Conservation (phyloP, 306 rosid genomes). For the Medicago lupulina region DNA sequence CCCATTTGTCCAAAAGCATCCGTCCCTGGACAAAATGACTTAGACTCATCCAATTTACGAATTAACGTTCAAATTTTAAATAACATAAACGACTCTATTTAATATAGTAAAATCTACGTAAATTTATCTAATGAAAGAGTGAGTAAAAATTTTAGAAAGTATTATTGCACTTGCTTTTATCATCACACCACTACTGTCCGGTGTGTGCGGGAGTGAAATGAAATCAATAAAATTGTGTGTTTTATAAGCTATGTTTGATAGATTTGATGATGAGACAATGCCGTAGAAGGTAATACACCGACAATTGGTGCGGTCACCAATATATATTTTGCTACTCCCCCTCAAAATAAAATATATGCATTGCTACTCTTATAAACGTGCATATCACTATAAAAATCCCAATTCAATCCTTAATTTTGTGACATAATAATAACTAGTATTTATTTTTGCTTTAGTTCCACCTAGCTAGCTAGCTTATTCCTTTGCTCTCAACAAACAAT, state of each 20-base stretch:
- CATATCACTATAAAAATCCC: not conserved
- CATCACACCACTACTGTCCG: not conserved
- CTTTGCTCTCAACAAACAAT: not conserved
- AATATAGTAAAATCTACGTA: no score
- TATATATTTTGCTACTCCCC: not conserved
- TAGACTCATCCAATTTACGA: no score
- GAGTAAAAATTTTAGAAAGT: no score
- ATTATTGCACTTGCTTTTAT: no score
- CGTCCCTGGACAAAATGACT: no score
- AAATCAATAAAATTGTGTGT: constrained; percentile 12
- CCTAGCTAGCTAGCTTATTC: not conserved
- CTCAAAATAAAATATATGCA: no score
- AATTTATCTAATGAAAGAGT: no score
- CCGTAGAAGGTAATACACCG: constrained; percentile 69
- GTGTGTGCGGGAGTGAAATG: not conserved
- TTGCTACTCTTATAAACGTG: constrained; percentile 36
- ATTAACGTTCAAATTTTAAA: no score
- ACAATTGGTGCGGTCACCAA: constrained; percentile 71
- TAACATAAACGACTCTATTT: no score
- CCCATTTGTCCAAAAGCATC: no score
- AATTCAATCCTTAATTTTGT: not conserved
- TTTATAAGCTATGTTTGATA: constrained; percentile 24
- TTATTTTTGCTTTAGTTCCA: not conserved
- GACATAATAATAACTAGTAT: not conserved
- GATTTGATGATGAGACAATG: constrained; percentile 44